Percentiles rank a stretch among this genome's conserved stretches.
phyloP scores from a whole-genome alignment of 495 filamentous ascomycete species.

The Penicillium coffeae region DNA sequence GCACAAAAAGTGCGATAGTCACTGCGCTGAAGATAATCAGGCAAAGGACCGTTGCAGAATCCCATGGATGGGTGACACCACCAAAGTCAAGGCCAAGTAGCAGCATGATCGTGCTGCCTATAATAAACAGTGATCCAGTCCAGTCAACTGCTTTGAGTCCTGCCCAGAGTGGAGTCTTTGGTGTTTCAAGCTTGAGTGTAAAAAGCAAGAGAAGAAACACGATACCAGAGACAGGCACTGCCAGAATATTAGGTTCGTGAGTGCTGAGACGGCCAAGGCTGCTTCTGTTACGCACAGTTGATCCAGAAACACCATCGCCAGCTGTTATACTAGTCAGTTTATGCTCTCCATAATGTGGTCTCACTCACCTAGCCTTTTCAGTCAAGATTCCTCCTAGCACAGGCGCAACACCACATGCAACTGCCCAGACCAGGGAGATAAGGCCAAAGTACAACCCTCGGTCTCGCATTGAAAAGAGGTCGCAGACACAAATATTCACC shows the following conservation, averaged over 20 bases:
- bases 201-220: conserved; percentile 35
- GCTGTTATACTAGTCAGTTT: background rate
- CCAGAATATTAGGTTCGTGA: background rate
- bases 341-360: too few species aligned
- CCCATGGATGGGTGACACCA: conserved; percentile 63
- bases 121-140: conserved; percentile 56
- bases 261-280: conserved; percentile 22
- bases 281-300: conserved; percentile 33
- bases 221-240: conserved; percentile 52
- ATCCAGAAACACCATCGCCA: conserved; percentile 48
- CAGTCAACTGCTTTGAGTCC: conserved; percentile 70
- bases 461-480: conserved; percentile 38
- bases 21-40: background rate
- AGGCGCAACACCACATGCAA: conserved; percentile 26
- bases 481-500: conserved; percentile 24
- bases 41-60: background rate
- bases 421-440: conserved; percentile 27
- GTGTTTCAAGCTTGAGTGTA: conserved; percentile 44
- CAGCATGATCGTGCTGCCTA: conserved; percentile 65
- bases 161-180: conserved; percentile 56
- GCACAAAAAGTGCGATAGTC: conserved; percentile 47
- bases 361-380: too few species aligned
- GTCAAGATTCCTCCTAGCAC: conserved; percentile 24
- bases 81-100: conserved; percentile 68
- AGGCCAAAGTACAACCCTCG: conserved; percentile 31